A percentile compares a stretch with the other conserved stretches of the same genome.
phyloP scores from a whole-genome alignment of 768 basidiomycete species.

The Kwoniella pini region DNA sequence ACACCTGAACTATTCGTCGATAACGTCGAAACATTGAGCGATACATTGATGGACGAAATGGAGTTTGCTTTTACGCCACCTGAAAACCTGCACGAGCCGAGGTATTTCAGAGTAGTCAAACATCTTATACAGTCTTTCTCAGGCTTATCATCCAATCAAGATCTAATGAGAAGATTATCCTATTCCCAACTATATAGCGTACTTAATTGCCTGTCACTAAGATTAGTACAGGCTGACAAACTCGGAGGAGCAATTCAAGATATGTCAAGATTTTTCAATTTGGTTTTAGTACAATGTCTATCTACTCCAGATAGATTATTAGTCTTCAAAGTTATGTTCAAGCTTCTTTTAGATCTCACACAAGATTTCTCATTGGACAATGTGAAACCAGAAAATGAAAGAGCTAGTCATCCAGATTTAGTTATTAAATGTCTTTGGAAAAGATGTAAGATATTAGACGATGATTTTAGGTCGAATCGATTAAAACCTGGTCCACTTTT shows the following conservation, averaged over 20 bases:
- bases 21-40: conserved; percentile 74
- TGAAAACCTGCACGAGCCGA: conserved; percentile 69
- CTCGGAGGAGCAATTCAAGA: conserved; percentile 82
- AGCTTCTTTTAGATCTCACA: conserved; percentile 75
- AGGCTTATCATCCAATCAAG: conserved; percentile 85
- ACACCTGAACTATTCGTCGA: conserved; percentile 76
- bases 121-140: conserved; percentile 96
- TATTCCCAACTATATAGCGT: conserved; percentile 80
- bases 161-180: conserved; percentile 82
- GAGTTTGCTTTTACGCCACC: conserved; percentile 84
- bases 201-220: conserved; percentile 86
- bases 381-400: conserved; percentile 71
- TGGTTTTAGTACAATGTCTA: conserved; percentile 92
- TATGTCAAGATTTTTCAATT: conserved; percentile 93
- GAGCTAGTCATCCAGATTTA: conserved; percentile 85
- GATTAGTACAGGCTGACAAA: conserved; percentile 91
- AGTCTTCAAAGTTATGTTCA: conserved; percentile 71
- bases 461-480: conserved; percentile 75
- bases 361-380: conserved; percentile 49
- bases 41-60: conserved; percentile 89
- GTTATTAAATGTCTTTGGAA: conserved; percentile 98
- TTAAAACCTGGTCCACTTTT: conserved; percentile 87
- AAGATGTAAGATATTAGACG: conserved; percentile 87
- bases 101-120: conserved; percentile 91
- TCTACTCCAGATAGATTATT: conserved; percentile 86